Base-by-base conservation (phyloP, 1,284 basidiomycete species). In the Ceratobasidium sp. region DNA sequence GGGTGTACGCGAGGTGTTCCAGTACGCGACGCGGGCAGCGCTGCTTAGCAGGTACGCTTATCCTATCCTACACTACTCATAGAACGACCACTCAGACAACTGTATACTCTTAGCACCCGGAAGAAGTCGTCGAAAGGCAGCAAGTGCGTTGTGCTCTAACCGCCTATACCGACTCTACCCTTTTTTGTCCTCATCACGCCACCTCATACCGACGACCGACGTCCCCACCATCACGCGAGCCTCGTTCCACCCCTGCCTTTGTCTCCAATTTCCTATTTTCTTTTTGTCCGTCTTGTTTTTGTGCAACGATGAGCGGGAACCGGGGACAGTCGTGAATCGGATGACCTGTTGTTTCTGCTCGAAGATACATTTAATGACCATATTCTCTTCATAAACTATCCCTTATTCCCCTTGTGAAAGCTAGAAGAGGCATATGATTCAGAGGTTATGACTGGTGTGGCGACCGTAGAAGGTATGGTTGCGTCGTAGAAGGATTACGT, bases 1-100 rank as follows among this genome's bases (percentile, higher is more conserved):
- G 84, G 96, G 96, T 81, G 96, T 97, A 69, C 90, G 94, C 81
- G 96, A 97, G 85, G 95, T 96, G 56, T 97, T 97, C 89, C 94
- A 96, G 85, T 92, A 92, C 81, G 95, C 95, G 57, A 96, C 94
- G 74, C 90, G 93, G 81, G 91, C 92, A 71, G 94, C 94, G 61
- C 89, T 96, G 66, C 88, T 93, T 80, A 86, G 83, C 83, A 85
- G 87, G 79, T 81, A 38, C n/a, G 28, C 54, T 28, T 4, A 13
- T n/a, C 33, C 10, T 38, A 4, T 82, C 17, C 13, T 23, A 4
- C 61, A 15, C 44, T 44, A 28, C 7, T 15, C 13, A 1, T 13
- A 64, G 17, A 44, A 1, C n/a, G n/a, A n/a, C 15, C 40, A 40
- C 61, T 64, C 61, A 64, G 40, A 17, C 40, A n/a, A 15, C 23